These are phyloP conservation scores for Ceratocystis alfenasii DNA, from an alignment of 2,329 filamentous ascomycete genomes.

Conservation along the genomic window DNA sequence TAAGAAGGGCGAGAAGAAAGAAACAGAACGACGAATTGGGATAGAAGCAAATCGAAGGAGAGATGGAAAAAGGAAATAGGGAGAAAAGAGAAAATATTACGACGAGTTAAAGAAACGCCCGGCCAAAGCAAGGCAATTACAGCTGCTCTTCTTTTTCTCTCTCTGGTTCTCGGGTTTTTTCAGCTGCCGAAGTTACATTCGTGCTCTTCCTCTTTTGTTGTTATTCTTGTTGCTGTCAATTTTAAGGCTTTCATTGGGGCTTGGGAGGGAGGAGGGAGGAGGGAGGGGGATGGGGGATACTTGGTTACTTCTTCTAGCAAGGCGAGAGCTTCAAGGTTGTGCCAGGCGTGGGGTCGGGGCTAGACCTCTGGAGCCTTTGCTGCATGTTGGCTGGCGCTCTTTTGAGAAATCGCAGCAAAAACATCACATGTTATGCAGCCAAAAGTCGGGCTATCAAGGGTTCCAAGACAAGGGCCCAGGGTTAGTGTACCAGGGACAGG, in stretches of 20 bases:
- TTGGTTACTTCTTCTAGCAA: neutral
- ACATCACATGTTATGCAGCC: conserved; percentile 4
- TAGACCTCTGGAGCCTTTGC: neutral
- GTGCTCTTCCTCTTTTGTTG: neutral
- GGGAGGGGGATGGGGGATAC: neutral
- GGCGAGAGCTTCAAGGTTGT: neutral
- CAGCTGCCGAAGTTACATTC: neutral
- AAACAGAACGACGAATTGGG: neutral
- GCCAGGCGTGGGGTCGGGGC: neutral
- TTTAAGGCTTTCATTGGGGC: neutral
- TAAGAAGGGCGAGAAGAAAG: neutral
- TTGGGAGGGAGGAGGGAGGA: neutral
- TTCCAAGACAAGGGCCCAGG: conserved; percentile 1
- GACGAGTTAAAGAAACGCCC: neutral
- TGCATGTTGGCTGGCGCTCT: neutral
- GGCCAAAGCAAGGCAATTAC: neutral
- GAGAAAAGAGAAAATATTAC: neutral
- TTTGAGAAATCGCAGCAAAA: neutral
- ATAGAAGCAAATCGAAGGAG: neutral
- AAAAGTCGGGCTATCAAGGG: neutral
- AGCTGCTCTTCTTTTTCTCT: neutral
- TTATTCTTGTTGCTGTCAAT: neutral
- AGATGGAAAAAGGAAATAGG: neutral
- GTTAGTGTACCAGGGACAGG: neutral
- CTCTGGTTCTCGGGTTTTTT: neutral